These are phyloP conservation scores for Russula lepida DNA, from an alignment of 768 basidiomycete species.

Conservation along the genomic window DNA sequence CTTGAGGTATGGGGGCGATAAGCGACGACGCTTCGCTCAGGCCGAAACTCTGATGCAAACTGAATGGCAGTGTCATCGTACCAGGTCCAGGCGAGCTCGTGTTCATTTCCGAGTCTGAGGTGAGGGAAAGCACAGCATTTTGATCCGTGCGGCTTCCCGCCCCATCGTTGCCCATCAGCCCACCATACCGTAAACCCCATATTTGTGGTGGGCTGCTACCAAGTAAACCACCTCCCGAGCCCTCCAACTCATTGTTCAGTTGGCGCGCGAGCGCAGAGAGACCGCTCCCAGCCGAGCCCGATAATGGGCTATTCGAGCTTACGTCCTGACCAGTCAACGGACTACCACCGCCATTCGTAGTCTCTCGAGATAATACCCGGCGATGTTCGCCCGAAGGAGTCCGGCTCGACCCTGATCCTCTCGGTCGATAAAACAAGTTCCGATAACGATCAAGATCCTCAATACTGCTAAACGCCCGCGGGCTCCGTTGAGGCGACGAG, in stretches of 20 bases:
- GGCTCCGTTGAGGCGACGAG: constrained; percentile 36
- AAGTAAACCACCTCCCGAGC: not conserved
- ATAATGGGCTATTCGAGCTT: constrained; percentile 17
- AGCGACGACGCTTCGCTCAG: constrained; percentile 22
- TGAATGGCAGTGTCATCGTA: constrained; percentile 25
- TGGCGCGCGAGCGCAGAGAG: constrained; percentile 34
- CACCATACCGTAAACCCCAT: constrained; percentile 23
- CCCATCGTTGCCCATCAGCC: constrained; percentile 17
- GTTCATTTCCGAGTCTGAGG: constrained; percentile 13
- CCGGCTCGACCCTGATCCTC: constrained; percentile 3
- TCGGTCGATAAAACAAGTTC: constrained; percentile 62
- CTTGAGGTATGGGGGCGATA: constrained; percentile 29
- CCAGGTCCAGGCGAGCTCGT: not conserved
- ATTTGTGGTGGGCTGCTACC: constrained; percentile 8
- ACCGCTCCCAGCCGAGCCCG: constrained; percentile 20
- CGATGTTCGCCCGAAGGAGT: constrained; percentile 18
- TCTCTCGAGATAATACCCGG: constrained; percentile 16
- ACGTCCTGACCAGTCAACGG: constrained; percentile 25
- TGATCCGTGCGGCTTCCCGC: constrained; percentile 13
- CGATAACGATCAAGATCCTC: constrained; percentile 69
- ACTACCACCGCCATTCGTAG: not conserved
- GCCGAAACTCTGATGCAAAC: constrained; percentile 23
- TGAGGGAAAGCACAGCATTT: constrained; percentile 20
- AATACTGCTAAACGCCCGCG: constrained; percentile 47
- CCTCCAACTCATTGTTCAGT: constrained; percentile 30